Base-by-base conservation (phyloP, 495 filamentous ascomycete genomes). In the Jackrogersella multiformis region DNA sequence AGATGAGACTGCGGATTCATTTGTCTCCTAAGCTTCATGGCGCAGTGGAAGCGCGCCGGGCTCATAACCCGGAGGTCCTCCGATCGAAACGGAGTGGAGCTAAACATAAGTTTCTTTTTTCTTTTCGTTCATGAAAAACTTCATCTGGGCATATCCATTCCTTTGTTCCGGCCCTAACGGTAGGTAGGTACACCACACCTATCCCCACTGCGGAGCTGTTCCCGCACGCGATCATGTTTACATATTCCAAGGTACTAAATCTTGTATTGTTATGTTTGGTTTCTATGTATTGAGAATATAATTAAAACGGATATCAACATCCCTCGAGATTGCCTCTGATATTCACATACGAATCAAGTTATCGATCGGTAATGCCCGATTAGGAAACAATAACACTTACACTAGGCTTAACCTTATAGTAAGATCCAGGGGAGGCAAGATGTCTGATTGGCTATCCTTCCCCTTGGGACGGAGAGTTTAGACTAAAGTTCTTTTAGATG, bases 31-130 rank as follows among this genome's bases (percentile, higher is more conserved):
- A 49, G 79, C 77, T 75, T 72, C 71, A 68, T 80, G 74, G 77
- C 77, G 76, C 79, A 80, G 76, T 55, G 77, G 78, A 79, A 80
- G 78, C 72, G 73, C 75, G 77, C 76, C 75, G 79, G 77, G 76
- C 77, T 80, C 79, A 77, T 81, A 81, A 81, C 77, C 74, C 79
- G 78, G 77, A 80, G 79, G 79, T 70, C 77, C 68, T 78, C 68
- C 59, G 76, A 79, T 80, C 76, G 78, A 80, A 80, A 80, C 77
- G 58, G 69, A 74, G 77, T 72, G 68, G 68, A 73, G 78, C 76
- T 76, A 78, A n/a, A 69, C 30, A 10, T 39, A 26, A 54, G 59
- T 57, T 59, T 68, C 61, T 69, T 75, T 60, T 44, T 41, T 32
- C 16, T 63, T 58, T 49, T 61, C 65, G 56, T 45, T 41, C 35